A percentile compares a stretch with the other conserved stretches of the same genome.
phyloP scores from a whole-genome alignment of 345 rosid genomes.

The Gossypium herbaceum region DNA sequence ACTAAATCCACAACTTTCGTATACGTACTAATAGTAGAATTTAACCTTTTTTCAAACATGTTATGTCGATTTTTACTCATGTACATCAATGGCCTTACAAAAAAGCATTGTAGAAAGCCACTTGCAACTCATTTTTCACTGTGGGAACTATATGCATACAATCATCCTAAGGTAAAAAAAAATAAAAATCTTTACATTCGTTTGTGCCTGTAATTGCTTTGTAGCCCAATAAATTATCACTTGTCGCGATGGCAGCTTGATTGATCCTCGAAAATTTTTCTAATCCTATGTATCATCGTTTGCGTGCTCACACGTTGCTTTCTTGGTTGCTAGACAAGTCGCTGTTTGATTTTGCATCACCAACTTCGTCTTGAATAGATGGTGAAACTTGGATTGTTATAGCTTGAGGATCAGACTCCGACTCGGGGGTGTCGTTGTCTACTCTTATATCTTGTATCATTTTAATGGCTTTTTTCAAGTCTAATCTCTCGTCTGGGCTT shows the following conservation, averaged over 20 bases:
- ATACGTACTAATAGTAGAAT: too few species aligned
- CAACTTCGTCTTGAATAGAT: constrained; percentile 27
- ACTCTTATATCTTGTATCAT: constrained; percentile 38
- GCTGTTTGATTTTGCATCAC: constrained; percentile 4
- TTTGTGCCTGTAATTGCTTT: neutral
- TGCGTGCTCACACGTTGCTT: neutral
- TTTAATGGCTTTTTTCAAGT: constrained; percentile 48
- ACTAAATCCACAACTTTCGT: too few species aligned
- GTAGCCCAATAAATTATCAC: neutral
- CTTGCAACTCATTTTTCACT: neutral
- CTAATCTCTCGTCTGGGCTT: constrained; percentile 43
- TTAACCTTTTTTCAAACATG: neutral
- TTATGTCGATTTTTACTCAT: neutral
- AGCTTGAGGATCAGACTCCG: constrained; percentile 5
- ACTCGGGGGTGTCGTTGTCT: constrained; percentile 14
- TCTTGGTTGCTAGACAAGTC: neutral
- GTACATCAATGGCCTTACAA: neutral
- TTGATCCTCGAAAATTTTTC: constrained; percentile 1
- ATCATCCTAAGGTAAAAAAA: neutral
- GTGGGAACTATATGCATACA: constrained; percentile 2
- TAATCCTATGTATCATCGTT: neutral
- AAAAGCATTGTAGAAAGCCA: neutral
- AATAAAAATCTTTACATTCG: neutral
- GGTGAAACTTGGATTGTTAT: constrained; percentile 25
- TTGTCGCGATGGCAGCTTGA: neutral